Percentiles rank a stretch among this genome's conserved stretches.
Evolutionary conservation across 2,329 filamentous ascomycete genomes (phyloP).

Genomic region (Clonostachys sp.): DNA sequence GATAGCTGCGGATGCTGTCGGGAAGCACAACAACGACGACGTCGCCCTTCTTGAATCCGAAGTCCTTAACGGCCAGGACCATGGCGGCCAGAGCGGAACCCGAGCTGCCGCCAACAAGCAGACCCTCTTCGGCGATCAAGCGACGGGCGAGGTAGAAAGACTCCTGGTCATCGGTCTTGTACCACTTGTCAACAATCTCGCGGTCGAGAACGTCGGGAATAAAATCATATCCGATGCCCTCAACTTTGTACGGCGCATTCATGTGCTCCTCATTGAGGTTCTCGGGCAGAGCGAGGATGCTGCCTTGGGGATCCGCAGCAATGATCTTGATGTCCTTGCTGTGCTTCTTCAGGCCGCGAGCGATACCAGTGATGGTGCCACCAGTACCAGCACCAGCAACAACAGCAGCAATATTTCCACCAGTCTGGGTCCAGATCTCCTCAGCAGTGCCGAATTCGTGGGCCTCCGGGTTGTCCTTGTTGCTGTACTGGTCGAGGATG

Average conservation of each 20-base stretch:
- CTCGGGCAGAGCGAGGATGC: slow-evolving; percentile 81
- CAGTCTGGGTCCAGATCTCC: slow-evolving; percentile 92
- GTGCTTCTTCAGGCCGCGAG: slow-evolving; percentile 82
- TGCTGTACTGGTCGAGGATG: slow-evolving; percentile 95
- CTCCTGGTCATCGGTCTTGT: slow-evolving; percentile 93
- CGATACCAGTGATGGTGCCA: slow-evolving; percentile 88
- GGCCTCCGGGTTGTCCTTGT: slow-evolving; percentile 84
- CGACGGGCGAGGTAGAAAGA: slow-evolving; percentile 88
- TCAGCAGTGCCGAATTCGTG: slow-evolving; percentile 94
- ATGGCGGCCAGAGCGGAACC: slow-evolving; percentile 86
- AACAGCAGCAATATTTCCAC: slow-evolving; percentile 74
- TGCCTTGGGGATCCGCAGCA: slow-evolving; percentile 88
- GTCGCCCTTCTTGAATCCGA: slow-evolving; percentile 75
- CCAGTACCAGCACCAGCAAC: slow-evolving; percentile 93
- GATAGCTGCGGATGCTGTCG: slow-evolving; percentile 94
- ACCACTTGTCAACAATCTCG: slow-evolving; percentile 83
- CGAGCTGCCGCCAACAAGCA: slow-evolving; percentile 89
- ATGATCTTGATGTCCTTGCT: slow-evolving; percentile 82
- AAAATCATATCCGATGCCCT: slow-evolving; percentile 98
- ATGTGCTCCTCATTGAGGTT: slow-evolving; percentile 72
- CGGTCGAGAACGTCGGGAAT: slow-evolving; percentile 90
- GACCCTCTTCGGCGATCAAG: slow-evolving; percentile 88
- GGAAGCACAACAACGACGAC: slow-evolving; percentile 87
- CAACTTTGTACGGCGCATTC: slow-evolving; percentile 92
- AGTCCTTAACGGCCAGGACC: slow-evolving; percentile 71